These are phyloP conservation scores for Trypanosoma avium DNA, from an alignment of 208 protist genomes.

Conservation along the genomic window DNA sequence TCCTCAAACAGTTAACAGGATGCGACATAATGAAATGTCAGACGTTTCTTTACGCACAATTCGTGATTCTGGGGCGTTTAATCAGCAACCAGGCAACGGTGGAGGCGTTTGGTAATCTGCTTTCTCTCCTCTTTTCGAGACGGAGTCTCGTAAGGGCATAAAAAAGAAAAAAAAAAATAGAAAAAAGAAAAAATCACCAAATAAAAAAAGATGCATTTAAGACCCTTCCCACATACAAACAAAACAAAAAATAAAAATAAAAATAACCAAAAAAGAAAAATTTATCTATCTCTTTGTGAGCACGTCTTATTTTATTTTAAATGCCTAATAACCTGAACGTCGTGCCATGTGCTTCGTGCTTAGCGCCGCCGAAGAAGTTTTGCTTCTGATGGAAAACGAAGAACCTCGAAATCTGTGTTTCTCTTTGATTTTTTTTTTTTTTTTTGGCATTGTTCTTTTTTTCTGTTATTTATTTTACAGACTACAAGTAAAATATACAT, in stretches of 20 bases:
- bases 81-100: slow-evolving; percentile 36
- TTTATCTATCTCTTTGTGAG: slow-evolving; percentile 13
- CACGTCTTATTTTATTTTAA: slow-evolving; percentile 15
- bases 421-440: slow-evolving; percentile 3
- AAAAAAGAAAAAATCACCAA: slow-evolving; percentile 6
- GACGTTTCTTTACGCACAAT: slow-evolving; percentile 17
- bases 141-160: not conserved
- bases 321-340: slow-evolving; percentile 9
- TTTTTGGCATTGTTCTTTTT: not conserved
- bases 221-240: no score
- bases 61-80: slow-evolving; percentile 29
- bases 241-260: no score
- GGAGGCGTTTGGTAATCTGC: slow-evolving; percentile 46
- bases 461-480: no score
- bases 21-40: slow-evolving; percentile 16
- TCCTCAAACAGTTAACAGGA: slow-evolving; percentile 5
- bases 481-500: no score
- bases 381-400: no score
- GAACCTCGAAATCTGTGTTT: no score
- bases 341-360: not conserved
- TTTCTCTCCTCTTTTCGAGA: not conserved
- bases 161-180: slow-evolving; percentile 17
- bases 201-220: no score
- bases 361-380: not conserved
- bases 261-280: no score